These are phyloP conservation scores for Irpex sp. DNA, from an alignment of 1,284 basidiomycete genomes.

Conservation along the genomic window DNA sequence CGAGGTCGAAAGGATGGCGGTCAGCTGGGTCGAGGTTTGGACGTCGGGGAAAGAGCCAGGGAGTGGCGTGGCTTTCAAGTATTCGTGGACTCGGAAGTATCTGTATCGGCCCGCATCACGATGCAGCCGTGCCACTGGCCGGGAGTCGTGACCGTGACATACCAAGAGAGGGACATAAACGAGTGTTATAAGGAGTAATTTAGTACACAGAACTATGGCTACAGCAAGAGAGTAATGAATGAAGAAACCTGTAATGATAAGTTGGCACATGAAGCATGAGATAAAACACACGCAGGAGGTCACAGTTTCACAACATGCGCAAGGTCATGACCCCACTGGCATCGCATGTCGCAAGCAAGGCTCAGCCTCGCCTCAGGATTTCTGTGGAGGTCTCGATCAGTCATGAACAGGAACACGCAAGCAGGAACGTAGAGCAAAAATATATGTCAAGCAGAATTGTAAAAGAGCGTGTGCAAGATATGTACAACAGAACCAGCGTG, in stretches of 20 bases:
- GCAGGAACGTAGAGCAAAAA: conserved; percentile 4
- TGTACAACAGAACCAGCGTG: conserved; percentile 8
- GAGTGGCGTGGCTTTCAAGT: not conserved
- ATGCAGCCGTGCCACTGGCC: not conserved
- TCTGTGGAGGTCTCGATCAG: conserved; percentile 10
- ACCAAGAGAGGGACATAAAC: not conserved
- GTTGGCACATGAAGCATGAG: not conserved
- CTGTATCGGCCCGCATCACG: not conserved
- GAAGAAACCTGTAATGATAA: not conserved
- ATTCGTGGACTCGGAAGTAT: not conserved
- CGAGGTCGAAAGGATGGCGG: not conserved
- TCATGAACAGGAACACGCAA: conserved; percentile 8
- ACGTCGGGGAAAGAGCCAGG: not conserved
- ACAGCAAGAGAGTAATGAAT: not conserved
- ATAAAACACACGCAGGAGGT: not conserved
- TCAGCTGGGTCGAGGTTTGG: not conserved
- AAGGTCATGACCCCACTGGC: not conserved
- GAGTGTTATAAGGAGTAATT: not conserved
- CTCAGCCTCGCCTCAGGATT: not conserved
- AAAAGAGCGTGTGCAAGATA: conserved; percentile 1
- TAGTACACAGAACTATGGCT: not conserved
- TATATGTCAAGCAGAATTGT: not conserved
- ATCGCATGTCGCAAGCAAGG: not conserved
- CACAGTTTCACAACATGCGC: not conserved
- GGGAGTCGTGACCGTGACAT: not conserved